Evolutionary conservation across 306 rosid species (phyloP).

Genomic region (Morella rubra): DNA sequence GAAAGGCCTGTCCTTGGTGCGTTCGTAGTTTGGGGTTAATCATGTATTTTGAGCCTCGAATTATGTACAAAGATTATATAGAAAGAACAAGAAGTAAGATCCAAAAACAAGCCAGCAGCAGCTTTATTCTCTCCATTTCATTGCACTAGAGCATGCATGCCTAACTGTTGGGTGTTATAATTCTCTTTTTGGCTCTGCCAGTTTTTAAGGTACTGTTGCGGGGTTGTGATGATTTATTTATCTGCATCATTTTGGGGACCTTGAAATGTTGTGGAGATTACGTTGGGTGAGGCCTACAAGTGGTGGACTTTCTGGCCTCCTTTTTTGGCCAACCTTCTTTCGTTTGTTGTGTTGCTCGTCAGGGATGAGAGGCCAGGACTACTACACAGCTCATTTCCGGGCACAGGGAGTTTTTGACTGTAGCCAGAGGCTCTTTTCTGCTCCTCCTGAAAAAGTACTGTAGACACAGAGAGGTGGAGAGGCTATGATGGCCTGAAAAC

Average conservation of each 20-base stretch:
- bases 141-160: constrained; percentile 33
- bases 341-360: constrained; percentile 10
- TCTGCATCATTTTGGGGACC: constrained; percentile 25
- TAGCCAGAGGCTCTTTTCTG: constrained; percentile 27
- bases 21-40: background rate
- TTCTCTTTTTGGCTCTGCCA: constrained; percentile 12
- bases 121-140: constrained; percentile 29
- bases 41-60: constrained; percentile 25
- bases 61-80: constrained; percentile 30
- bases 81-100: constrained; percentile 30
- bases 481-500: background rate
- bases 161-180: constrained; percentile 17
- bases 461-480: background rate
- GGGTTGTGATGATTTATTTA: constrained; percentile 17
- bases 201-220: constrained; percentile 38
- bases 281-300: background rate
- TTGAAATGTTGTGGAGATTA: constrained; percentile 5
- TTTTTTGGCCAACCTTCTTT: background rate
- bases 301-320: background rate
- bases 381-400: constrained; percentile 7
- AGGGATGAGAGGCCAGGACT: background rate
- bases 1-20: background rate
- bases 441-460: constrained; percentile 24
- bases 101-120: constrained; percentile 30
- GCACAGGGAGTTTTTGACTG: constrained; percentile 15